Base-by-base conservation (phyloP, 2,329 filamentous ascomycete species). In the Pezicula rhizophila region DNA sequence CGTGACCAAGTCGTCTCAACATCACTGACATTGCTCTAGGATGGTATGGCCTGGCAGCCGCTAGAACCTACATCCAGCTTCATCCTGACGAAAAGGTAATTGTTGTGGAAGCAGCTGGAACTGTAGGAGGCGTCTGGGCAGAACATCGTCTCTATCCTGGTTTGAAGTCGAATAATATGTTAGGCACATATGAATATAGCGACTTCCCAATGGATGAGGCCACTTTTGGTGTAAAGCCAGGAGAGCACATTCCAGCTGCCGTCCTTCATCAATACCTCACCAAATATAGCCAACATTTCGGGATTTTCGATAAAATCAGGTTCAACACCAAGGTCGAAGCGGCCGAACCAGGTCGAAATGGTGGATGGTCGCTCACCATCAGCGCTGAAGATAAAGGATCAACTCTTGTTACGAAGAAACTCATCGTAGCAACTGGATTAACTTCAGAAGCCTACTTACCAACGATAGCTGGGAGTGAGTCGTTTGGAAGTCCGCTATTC, bases 111-210 rank as follows among this genome's bases (percentile, higher is more conserved):
- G 67, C 72, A 5, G 71, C 73, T 10, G 63, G 70, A 11, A 77
- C 77, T 0, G 59, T 83, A 5, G 87, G 87, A 1, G 87, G 87
- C 4, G 80, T 82, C 14, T 91, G 86, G 87, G 77, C 81, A 8
- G 70, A 79, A 48, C 70, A 84, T 34, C 76, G 85, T 1, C 66
- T 89, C 1, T 85, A 90, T 62, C 78, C 81, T 0, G 81, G 79
- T 1, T 73, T 92, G 43, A 85, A 82, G 58, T 82, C 79, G 46
- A 91, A 92, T 66, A 90, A 90, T 59, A 76, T 88, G 62, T 64
- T 84, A 10, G 85, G 86, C 2, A 85, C 80, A 0, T 88, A 84
- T 56, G 84, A 91, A 63, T 89, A 79, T 58, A 79, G 80, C 0
- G 87, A 89, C 57, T 88, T 87, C 51, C 84, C 85, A 15, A 85